Conservation (phyloP, 768 basidiomycete species). For the Astraeus odoratus region DNA sequence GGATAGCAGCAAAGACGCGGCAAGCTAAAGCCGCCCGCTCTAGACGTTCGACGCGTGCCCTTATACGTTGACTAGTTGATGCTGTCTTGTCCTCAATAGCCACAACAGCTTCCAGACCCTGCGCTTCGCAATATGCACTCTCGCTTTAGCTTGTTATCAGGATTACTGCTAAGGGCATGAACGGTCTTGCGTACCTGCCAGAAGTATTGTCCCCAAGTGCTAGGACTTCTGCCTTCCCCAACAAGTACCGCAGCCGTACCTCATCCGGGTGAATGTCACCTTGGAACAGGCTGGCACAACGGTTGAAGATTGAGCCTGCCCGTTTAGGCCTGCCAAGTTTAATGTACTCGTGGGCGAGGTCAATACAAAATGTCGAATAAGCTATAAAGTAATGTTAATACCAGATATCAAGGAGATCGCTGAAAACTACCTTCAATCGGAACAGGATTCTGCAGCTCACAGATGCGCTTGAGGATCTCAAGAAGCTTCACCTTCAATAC, state of each 20-base stretch:
- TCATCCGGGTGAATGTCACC: constrained; percentile 43
- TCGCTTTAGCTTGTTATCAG: constrained; percentile 27
- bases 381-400: constrained; percentile 29
- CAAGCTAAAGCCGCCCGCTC: constrained; percentile 72
- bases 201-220: constrained; percentile 51
- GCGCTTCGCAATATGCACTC: constrained; percentile 55
- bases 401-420: neutral
- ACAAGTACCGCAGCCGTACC: constrained; percentile 44
- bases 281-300: constrained; percentile 41
- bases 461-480: constrained; percentile 54
- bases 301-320: constrained; percentile 60
- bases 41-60: constrained; percentile 48
- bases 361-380: constrained; percentile 56
- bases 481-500: constrained; percentile 64
- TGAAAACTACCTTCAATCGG: constrained; percentile 40
- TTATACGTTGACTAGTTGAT: constrained; percentile 51
- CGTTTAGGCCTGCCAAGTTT: constrained; percentile 68
- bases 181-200: constrained; percentile 42
- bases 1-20: constrained; percentile 60
- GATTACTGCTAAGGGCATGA: neutral
- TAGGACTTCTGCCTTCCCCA: constrained; percentile 62
- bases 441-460: constrained; percentile 38
- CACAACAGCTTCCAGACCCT: constrained; percentile 36
- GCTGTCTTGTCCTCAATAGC: constrained; percentile 38
- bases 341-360: constrained; percentile 75